A percentile compares a stretch with the other conserved stretches of the same genome.
These are phyloP conservation scores for Ceriops zippeliana DNA, from an alignment of 345 rosid species.

Conservation along the genomic window DNA sequence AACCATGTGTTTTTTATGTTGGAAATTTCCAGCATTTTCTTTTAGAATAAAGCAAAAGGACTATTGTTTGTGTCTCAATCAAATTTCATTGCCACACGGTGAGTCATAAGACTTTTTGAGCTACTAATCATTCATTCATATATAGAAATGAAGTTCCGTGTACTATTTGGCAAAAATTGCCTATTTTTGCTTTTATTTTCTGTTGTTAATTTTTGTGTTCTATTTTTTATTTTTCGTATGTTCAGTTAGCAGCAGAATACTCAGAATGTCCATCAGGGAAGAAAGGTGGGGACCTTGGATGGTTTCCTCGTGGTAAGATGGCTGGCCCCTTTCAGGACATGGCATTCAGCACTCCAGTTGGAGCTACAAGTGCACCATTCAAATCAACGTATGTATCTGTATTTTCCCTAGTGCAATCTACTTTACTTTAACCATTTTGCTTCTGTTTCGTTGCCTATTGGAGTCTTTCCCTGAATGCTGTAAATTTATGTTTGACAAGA, in stretches of 20 bases:
- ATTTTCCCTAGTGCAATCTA: neutral
- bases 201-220: neutral
- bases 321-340: constrained; percentile 96
- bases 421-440: neutral
- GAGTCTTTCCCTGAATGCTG: neutral
- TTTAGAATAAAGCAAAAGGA: too few species aligned
- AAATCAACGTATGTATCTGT: constrained; percentile 65
- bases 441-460: neutral
- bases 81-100: too few species aligned
- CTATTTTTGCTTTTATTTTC: neutral
- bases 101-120: too few species aligned
- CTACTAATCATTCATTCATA: too few species aligned
- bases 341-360: constrained; percentile 73
- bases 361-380: constrained; percentile 92
- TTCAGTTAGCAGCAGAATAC: constrained; percentile 84
- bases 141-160: neutral
- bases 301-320: constrained; percentile 99
- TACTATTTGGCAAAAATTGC: neutral
- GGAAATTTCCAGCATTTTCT: too few species aligned
- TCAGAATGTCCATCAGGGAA: constrained; percentile 97
- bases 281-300: constrained; percentile 98
- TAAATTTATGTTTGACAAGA: neutral
- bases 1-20: too few species aligned
- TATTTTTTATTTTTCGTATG: neutral
- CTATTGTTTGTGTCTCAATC: too few species aligned